phyloP scores from a whole-genome alignment of 2,329 filamentous ascomycete genomes.

The Sarocladium oryzae region DNA sequence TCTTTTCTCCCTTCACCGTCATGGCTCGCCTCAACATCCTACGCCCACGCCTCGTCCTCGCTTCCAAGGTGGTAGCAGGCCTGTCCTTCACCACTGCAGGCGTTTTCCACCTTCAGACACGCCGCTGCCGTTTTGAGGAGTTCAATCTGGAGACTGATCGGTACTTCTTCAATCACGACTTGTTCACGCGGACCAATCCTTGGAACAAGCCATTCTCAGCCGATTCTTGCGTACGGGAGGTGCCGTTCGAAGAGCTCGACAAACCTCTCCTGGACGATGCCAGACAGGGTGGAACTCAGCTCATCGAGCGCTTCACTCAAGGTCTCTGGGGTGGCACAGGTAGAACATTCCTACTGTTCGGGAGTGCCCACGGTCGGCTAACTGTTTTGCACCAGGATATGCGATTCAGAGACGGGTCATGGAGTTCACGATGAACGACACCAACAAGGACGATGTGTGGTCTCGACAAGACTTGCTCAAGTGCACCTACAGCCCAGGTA shows the following conservation, averaged over 20 bases:
- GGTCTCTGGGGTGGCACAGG: neutral
- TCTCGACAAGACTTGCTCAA: neutral
- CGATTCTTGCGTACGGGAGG: neutral
- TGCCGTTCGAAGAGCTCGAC: neutral
- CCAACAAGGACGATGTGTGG: neutral
- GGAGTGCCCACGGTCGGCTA: too few relatives aligned
- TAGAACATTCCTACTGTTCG: too few relatives aligned
- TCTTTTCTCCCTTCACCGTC: too few relatives aligned
- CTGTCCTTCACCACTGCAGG: neutral
- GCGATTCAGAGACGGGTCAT: neutral
- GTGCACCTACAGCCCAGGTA: neutral
- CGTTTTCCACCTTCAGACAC: neutral
- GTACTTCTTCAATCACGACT: neutral
- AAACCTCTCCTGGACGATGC: neutral
- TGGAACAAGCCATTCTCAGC: neutral
- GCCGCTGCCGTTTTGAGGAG: neutral
- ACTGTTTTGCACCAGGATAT: neutral
- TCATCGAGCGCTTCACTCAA: constrained; percentile 3
- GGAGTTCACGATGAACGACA: constrained; percentile 2
- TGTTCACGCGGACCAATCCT: neutral
- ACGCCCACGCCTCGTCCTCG: neutral
- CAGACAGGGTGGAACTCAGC: neutral
- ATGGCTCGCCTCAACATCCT: neutral
- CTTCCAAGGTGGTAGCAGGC: neutral
- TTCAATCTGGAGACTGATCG: neutral